These are phyloP conservation scores for Trichoderma parareesei DNA, from an alignment of 495 filamentous ascomycete genomes.

Conservation along the genomic window DNA sequence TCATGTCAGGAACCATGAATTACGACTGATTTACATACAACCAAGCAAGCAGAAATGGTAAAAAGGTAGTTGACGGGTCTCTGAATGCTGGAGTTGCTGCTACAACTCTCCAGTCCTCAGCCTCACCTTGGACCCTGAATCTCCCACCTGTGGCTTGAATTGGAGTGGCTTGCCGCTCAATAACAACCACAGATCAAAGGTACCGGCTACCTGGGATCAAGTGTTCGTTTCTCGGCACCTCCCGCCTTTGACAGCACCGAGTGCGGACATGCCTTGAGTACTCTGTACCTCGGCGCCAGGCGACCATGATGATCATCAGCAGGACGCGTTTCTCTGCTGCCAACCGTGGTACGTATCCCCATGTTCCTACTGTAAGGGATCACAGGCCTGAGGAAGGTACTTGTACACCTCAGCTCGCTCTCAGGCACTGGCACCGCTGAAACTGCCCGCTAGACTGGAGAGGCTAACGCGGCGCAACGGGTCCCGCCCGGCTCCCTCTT, in stretches of 20 bases:
- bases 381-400: too few relatives aligned
- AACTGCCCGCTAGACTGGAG: not conserved
- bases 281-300: not conserved
- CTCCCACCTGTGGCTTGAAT: not conserved
- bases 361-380: too few relatives aligned
- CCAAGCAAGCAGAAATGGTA: too few relatives aligned
- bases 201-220: not conserved
- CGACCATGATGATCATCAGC: not conserved
- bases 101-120: not conserved
- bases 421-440: too few relatives aligned
- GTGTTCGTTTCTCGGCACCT: not conserved
- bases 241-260: not conserved
- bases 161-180: not conserved
- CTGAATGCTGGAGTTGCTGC: not conserved
- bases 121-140: not conserved
- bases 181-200: not conserved
- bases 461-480: slow-evolving; percentile 8
- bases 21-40: too few relatives aligned
- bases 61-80: too few relatives aligned
- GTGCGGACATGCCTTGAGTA: not conserved
- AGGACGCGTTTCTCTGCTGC: not conserved
- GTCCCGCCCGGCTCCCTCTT: slow-evolving; percentile 6
- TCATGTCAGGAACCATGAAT: too few relatives aligned
- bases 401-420: too few relatives aligned
- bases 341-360: not conserved